Conservation (phyloP, 1,284 basidiomycete species). For the Cerrena zonata region DNA sequence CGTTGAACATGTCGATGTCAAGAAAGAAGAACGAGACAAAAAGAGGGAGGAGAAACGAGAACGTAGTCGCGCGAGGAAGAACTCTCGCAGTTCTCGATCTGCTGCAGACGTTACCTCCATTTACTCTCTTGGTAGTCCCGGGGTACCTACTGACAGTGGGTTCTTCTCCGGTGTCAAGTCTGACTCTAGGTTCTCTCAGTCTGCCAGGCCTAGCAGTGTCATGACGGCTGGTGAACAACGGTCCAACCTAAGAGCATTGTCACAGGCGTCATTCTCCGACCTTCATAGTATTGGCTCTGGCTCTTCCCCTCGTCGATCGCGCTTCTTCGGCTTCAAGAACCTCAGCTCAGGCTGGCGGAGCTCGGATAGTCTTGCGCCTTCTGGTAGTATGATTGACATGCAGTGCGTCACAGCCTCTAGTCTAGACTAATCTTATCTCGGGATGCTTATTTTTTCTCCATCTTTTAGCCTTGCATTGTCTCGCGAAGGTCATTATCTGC, state of each 20-base stretch:
- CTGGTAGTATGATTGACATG: conserved; percentile 90
- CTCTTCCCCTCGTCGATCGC: conserved; percentile 60
- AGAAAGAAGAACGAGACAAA: conserved; percentile 67
- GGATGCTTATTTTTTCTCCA: conserved; percentile 9
- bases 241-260: conserved; percentile 58
- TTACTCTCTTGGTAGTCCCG: conserved; percentile 52
- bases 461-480: conserved; percentile 63
- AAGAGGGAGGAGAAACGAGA: conserved; percentile 57
- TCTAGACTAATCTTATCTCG: conserved; percentile 1
- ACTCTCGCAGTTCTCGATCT: conserved; percentile 52
- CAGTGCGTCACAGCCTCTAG: conserved; percentile 56
- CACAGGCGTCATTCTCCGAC: conserved; percentile 74
- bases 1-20: conserved; percentile 79
- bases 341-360: conserved; percentile 71
- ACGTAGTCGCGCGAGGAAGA: conserved; percentile 59
- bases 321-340: conserved; percentile 80
- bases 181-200: conserved; percentile 56
- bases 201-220: conserved; percentile 57
- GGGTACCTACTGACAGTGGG: conserved; percentile 55
- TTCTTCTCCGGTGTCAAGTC: conserved; percentile 41
- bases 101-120: conserved; percentile 64
- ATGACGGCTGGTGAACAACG: conserved; percentile 55
- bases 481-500: conserved; percentile 43
- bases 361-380: conserved; percentile 70
- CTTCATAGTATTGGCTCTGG: conserved; percentile 63